These are phyloP conservation scores for Hibiscus trionum DNA, from an alignment of 345 rosid genomes.

Conservation along the genomic window DNA sequence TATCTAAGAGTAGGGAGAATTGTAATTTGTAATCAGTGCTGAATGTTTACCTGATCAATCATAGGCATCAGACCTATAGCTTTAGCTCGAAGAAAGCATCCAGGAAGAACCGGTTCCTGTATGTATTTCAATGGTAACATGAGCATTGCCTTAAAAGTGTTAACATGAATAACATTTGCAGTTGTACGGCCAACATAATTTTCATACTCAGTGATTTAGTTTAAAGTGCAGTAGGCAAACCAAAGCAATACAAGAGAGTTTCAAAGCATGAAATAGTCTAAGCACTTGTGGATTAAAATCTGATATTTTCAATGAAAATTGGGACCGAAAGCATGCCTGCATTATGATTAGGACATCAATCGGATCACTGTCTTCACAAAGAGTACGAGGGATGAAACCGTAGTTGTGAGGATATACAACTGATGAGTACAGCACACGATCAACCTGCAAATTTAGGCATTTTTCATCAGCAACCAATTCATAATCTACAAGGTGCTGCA, in stretches of 20 bases:
- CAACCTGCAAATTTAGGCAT: constrained; percentile 48
- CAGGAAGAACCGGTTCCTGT: constrained; percentile 96
- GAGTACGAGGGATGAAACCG: constrained; percentile 93
- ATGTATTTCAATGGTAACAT: constrained; percentile 1
- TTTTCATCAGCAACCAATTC: constrained; percentile 16
- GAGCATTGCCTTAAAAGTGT: neutral
- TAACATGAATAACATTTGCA: neutral
- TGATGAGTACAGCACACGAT: constrained; percentile 84
- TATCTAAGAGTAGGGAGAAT: constrained; percentile 4
- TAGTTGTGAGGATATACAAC: constrained; percentile 99
- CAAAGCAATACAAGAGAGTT: neutral
- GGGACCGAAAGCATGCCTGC: constrained; percentile 48
- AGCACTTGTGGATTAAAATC: too few species aligned
- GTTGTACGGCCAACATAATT: neutral
- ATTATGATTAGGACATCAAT: constrained; percentile 90
- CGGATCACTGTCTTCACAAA: constrained; percentile 96
- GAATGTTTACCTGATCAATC: constrained; percentile 75
- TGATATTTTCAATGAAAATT: too few species aligned
- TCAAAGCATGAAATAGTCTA: too few species aligned
- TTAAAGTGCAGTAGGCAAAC: neutral
- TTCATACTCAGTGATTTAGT: neutral
- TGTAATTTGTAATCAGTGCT: neutral
- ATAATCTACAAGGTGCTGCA: neutral
- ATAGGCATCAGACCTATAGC: constrained; percentile 99
- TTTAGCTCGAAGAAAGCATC: constrained; percentile 92